Conservation (phyloP, 2,329 filamentous ascomycete genomes). For the Arthrobotrys sinensis region DNA sequence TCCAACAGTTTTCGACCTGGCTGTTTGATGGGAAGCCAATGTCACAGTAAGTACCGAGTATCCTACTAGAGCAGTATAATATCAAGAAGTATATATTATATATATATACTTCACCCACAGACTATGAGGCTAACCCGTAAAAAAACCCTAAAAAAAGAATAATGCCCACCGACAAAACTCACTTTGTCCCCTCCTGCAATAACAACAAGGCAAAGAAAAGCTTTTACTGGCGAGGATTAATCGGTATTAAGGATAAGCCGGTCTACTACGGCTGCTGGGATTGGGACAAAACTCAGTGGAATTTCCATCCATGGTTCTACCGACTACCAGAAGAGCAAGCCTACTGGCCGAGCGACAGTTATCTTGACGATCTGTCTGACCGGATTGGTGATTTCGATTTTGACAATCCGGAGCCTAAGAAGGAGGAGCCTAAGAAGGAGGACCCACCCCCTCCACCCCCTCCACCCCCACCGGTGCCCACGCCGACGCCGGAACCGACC, state of each 20-base stretch:
- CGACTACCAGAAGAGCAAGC: not conserved
- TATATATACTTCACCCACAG: not conserved
- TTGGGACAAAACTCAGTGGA: not conserved
- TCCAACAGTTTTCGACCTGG: slow-evolving; percentile 8
- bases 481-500: no score
- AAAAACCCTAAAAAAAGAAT: not conserved
- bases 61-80: not conserved
- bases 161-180: not conserved
- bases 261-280: slow-evolving; percentile 25
- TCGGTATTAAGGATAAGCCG: not conserved
- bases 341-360: not conserved
- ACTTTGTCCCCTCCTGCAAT: slow-evolving; percentile 2
- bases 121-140: not conserved
- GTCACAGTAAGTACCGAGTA: slow-evolving; percentile 19
- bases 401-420: not conserved
- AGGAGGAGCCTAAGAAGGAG: not conserved
- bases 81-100: no score
- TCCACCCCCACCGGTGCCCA: no score
- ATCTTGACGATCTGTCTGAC: not conserved
- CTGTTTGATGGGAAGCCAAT: slow-evolving; percentile 2
- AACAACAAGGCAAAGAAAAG: not conserved
- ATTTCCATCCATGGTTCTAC: slow-evolving; percentile 38
- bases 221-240: slow-evolving; percentile 16
- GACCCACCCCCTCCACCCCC: no score
- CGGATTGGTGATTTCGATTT: slow-evolving; percentile 6